phyloP scores from a whole-genome alignment of 495 filamentous ascomycete genomes.

The Neurospora tetraspora region DNA sequence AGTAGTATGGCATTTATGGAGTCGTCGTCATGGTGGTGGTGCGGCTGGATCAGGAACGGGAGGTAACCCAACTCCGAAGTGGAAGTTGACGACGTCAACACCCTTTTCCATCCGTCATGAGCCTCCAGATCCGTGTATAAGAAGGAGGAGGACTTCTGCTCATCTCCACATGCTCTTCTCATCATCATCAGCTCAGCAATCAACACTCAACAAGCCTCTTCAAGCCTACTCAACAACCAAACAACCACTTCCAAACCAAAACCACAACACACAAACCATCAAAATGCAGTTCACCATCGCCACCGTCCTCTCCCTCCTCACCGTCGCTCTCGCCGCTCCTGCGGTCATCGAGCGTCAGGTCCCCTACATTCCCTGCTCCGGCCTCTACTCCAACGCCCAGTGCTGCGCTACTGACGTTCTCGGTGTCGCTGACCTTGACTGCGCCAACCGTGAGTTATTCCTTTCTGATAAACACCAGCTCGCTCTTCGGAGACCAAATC shows the following conservation, averaged over 20 bases:
- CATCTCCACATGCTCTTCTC: neutral
- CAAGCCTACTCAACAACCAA: neutral
- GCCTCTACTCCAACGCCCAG: conserved; percentile 29
- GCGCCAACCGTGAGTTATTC: conserved; percentile 28
- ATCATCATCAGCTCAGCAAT: neutral
- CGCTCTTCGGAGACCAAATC: no score
- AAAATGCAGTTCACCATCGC: conserved; percentile 21
- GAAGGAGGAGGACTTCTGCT: neutral
- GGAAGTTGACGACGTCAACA: neutral
- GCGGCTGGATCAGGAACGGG: neutral
- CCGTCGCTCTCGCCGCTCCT: conserved; percentile 16
- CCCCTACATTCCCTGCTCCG: conserved; percentile 27
- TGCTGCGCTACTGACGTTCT: conserved; percentile 37
- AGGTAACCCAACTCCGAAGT: neutral
- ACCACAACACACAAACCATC: neutral
- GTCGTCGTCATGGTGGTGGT: neutral
- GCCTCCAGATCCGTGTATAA: neutral
- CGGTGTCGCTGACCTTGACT: conserved; percentile 33
- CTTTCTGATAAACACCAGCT: no score
- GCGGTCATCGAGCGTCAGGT: conserved; percentile 22
- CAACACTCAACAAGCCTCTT: neutral
- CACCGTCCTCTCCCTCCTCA: conserved; percentile 16
- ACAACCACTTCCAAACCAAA: neutral
- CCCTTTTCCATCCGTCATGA: neutral
- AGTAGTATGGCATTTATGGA: neutral